phyloP scores from a whole-genome alignment of 139 green algal species.

The Chlorella sp. region DNA sequence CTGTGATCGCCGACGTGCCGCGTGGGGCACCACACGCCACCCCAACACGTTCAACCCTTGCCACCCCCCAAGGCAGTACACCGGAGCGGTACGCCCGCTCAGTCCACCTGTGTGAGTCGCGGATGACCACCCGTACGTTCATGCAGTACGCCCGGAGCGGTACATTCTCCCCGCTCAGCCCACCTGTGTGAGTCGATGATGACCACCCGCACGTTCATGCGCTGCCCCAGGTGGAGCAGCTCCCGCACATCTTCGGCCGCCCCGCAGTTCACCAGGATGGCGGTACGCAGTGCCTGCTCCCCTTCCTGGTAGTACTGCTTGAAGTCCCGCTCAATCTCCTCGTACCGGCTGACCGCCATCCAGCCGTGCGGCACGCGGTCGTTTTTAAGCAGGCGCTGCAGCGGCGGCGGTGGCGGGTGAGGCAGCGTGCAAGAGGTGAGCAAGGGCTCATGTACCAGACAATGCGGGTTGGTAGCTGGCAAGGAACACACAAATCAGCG shows the following conservation, averaged over 20 bases:
- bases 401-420: too few species aligned
- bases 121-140: constrained; percentile 76
- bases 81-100: neutral
- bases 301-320: constrained; percentile 12
- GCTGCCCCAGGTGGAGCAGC: constrained; percentile 47
- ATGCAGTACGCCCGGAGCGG: too few species aligned
- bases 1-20: neutral
- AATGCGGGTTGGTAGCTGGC: neutral
- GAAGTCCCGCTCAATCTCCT: constrained; percentile 43
- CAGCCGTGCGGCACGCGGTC: constrained; percentile 52
- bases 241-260: constrained; percentile 69
- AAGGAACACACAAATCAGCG: neutral
- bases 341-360: constrained; percentile 48
- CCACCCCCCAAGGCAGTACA: too few species aligned
- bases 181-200: constrained; percentile 84
- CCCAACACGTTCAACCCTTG: too few species aligned
- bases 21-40: too few species aligned
- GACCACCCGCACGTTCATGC: constrained; percentile 67
- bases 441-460: neutral
- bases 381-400: constrained; percentile 48
- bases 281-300: constrained; percentile 60
- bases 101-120: constrained; percentile 77
- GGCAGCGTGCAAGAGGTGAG: too few species aligned
- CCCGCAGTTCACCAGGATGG: constrained; percentile 92
- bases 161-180: neutral